Evolutionary conservation across 2,329 filamentous ascomycete species (phyloP).

Genomic region (Phialemonium atrogriseum): DNA sequence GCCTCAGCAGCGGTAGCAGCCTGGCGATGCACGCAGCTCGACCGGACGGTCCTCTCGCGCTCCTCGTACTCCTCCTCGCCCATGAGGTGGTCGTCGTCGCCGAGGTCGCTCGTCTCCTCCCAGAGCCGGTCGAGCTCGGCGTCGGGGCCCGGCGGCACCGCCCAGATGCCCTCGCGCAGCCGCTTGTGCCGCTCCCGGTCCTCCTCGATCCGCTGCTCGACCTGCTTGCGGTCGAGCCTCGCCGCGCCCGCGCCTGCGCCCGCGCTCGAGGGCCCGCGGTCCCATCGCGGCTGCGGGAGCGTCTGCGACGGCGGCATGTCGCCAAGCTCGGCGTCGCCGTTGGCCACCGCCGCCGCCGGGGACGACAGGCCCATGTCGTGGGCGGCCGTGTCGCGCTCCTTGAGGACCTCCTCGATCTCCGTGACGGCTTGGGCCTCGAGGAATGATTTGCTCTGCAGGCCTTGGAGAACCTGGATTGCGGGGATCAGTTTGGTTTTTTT

Average conservation of each 20-base stretch:
- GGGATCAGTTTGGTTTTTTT: background rate
- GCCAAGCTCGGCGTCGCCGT: slow-evolving; percentile 27
- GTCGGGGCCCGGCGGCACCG: slow-evolving; percentile 58
- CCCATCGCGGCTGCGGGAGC: slow-evolving; percentile 26
- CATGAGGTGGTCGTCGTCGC: slow-evolving; percentile 75
- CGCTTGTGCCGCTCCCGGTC: slow-evolving; percentile 93
- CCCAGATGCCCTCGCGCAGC: slow-evolving; percentile 87
- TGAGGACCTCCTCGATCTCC: slow-evolving; percentile 78
- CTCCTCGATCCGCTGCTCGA: slow-evolving; percentile 95
- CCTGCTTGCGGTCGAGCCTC: slow-evolving; percentile 71
- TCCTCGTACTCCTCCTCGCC: slow-evolving; percentile 63
- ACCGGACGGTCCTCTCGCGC: slow-evolving; percentile 26
- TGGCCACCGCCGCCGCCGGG: slow-evolving; percentile 27
- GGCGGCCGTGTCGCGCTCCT: slow-evolving; percentile 62
- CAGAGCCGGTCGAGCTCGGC: slow-evolving; percentile 72
- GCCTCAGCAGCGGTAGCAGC: slow-evolving; percentile 6
- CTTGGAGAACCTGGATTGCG: slow-evolving; percentile 53
- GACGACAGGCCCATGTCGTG: slow-evolving; percentile 46
- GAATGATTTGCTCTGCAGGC: slow-evolving; percentile 62
- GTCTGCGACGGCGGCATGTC: slow-evolving; percentile 33
- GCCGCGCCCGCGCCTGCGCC: slow-evolving; percentile 21
- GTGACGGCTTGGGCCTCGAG: slow-evolving; percentile 65
- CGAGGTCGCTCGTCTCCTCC: slow-evolving; percentile 80
- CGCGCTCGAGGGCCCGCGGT: slow-evolving; percentile 12
- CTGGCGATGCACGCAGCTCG: slow-evolving; percentile 28